Evolutionary conservation across 306 rosid genomes (phyloP).

Genomic region (Begonia loranthoides): DNA sequence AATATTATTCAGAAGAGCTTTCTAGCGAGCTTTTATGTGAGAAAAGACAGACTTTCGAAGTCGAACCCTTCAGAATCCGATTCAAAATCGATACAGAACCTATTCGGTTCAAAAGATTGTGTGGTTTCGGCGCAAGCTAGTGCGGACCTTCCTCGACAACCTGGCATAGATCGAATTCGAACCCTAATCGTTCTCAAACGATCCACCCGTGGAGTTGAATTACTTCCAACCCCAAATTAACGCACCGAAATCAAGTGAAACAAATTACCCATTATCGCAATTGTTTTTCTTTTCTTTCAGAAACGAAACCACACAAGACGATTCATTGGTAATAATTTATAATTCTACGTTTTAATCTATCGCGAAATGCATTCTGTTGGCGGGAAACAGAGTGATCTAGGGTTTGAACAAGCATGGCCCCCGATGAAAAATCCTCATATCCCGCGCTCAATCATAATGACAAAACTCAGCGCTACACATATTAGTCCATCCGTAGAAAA

Average conservation of each 20-base stretch:
- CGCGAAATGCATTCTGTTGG: not conserved
- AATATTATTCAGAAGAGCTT: slow-evolving; percentile 14
- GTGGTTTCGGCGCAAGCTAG: slow-evolving; percentile 17
- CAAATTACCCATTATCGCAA: not conserved
- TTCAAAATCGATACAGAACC: slow-evolving; percentile 14
- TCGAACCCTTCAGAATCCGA: slow-evolving; percentile 5
- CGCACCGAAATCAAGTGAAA: not conserved
- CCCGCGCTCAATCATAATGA: not conserved
- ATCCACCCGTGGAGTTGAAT: too few relatives aligned
- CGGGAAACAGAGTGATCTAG: not conserved
- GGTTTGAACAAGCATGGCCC: not conserved
- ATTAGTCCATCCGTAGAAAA: not conserved
- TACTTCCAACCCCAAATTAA: too few relatives aligned
- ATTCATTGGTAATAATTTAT: too few relatives aligned
- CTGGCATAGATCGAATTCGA: slow-evolving; percentile 29
- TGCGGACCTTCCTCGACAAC: slow-evolving; percentile 20
- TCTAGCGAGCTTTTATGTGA: slow-evolving; percentile 3
- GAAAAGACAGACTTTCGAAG: slow-evolving; percentile 4
- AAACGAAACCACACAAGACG: not conserved
- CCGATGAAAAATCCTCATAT: not conserved
- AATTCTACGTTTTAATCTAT: too few relatives aligned
- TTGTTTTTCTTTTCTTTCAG: not conserved
- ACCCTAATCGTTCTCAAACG: slow-evolving; percentile 19
- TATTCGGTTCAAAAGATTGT: slow-evolving; percentile 4
- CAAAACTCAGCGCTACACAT: not conserved